Conservation (phyloP, 169 alveolate genomes). For the Condylostoma magnum region DNA sequence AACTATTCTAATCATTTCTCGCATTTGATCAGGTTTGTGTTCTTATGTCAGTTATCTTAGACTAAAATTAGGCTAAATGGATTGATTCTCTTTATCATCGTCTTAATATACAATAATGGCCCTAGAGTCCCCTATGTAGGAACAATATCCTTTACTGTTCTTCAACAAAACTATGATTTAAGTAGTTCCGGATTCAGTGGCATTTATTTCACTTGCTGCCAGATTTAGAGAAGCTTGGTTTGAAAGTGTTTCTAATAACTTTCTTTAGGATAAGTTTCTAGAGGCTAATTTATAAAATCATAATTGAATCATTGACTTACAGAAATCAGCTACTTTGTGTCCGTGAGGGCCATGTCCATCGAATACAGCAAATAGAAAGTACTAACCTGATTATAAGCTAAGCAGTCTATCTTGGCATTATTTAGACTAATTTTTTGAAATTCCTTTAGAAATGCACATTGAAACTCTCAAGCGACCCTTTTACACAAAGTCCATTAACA, state of each 20-base stretch:
- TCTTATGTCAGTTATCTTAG: slow-evolving; percentile 62
- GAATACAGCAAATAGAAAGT: not conserved
- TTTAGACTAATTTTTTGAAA: no score
- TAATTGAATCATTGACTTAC: not conserved
- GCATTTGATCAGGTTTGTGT: slow-evolving; percentile 78
- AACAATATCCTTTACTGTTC: not conserved
- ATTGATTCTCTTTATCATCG: not conserved
- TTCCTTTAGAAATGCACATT: no score
- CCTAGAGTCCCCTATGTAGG: slow-evolving; percentile 24
- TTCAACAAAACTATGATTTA: not conserved
- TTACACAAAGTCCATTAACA: no score
- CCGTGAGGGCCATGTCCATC: slow-evolving; percentile 29
- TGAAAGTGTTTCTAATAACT: not conserved
- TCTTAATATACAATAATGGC: slow-evolving; percentile 7
- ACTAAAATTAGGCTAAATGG: not conserved
- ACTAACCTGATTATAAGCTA: no score
- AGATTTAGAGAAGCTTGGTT: not conserved
- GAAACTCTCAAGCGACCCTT: no score
- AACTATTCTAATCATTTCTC: slow-evolving; percentile 76
- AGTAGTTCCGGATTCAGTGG: slow-evolving; percentile 20
- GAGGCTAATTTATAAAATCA: not conserved
- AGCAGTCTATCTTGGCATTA: no score
- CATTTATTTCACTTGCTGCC: not conserved
- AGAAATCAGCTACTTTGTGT: not conserved
- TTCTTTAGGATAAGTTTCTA: not conserved